A percentile compares a stretch with the other conserved stretches of the same genome.
Evolutionary conservation across 495 filamentous ascomycete genomes (phyloP).

Genomic region (Talaromyces liani): DNA sequence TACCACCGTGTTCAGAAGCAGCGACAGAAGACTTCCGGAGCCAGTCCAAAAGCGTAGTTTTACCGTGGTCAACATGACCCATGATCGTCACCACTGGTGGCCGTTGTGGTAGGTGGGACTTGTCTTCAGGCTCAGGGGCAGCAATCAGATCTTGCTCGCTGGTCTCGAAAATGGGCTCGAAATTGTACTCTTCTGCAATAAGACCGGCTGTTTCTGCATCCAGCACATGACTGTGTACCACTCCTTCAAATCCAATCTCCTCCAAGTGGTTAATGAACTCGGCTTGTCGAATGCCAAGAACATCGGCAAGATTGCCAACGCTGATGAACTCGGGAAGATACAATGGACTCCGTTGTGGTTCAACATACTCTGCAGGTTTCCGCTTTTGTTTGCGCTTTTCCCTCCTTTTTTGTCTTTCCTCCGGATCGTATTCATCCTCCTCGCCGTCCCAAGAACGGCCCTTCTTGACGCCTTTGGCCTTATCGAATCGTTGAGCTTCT

Average conservation of each 20-base stretch:
- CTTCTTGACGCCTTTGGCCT: neutral
- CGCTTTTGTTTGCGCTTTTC: constrained; percentile 38
- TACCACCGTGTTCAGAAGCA: constrained; percentile 87
- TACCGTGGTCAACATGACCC: constrained; percentile 99
- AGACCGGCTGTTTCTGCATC: constrained; percentile 85
- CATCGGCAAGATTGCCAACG: constrained; percentile 73
- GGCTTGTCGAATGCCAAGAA: constrained; percentile 62
- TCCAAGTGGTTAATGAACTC: constrained; percentile 69
- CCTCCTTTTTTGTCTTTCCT: constrained; percentile 21
- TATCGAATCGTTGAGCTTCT: neutral
- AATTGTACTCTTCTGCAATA: constrained; percentile 88
- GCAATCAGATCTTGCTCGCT: constrained; percentile 65
- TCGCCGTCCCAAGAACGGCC: constrained; percentile 9
- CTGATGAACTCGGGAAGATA: constrained; percentile 87
- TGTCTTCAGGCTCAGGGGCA: constrained; percentile 62
- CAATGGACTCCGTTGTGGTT: constrained; percentile 50
- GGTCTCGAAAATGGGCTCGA: constrained; percentile 75
- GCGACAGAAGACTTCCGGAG: constrained; percentile 88
- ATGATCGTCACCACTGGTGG: constrained; percentile 98
- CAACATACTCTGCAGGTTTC: constrained; percentile 32
- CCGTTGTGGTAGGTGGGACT: constrained; percentile 58
- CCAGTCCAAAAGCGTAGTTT: constrained; percentile 93
- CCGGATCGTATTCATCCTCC: constrained; percentile 30
- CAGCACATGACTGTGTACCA: constrained; percentile 71
- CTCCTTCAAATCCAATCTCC: constrained; percentile 75